Percentiles rank a stretch among this genome's conserved stretches.
These are phyloP conservation scores for Malbranchea zuffiana DNA, from an alignment of 2,329 filamentous ascomycete species.

Conservation along the genomic window DNA sequence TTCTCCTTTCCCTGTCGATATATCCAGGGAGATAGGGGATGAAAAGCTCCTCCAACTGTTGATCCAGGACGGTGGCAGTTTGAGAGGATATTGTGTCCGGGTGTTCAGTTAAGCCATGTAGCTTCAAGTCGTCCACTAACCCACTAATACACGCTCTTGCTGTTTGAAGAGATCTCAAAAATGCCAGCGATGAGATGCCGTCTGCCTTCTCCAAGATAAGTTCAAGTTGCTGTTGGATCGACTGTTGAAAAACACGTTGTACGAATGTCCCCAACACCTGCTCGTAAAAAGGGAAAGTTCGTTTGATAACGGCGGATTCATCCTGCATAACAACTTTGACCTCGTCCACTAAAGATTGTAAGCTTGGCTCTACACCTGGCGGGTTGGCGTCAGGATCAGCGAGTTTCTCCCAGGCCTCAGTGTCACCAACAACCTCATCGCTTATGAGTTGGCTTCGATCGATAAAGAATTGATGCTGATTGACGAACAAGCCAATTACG, in stretches of 20 bases:
- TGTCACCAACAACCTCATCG: slow-evolving; percentile 57
- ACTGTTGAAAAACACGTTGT: slow-evolving; percentile 94
- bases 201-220: slow-evolving; percentile 93
- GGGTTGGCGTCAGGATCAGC: slow-evolving; percentile 91
- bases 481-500: slow-evolving; percentile 92
- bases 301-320: slow-evolving; percentile 91
- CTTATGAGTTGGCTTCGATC: slow-evolving; percentile 84
- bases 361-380: slow-evolving; percentile 78
- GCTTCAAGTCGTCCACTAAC: slow-evolving; percentile 83
- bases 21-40: slow-evolving; percentile 57
- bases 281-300: slow-evolving; percentile 92
- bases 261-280: slow-evolving; percentile 87
- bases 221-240: slow-evolving; percentile 88
- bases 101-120: slow-evolving; percentile 88
- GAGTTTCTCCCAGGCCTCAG: slow-evolving; percentile 75
- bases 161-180: slow-evolving; percentile 79
- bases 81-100: slow-evolving; percentile 82
- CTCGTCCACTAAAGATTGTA: slow-evolving; percentile 87
- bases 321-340: slow-evolving; percentile 93
- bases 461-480: slow-evolving; percentile 99
- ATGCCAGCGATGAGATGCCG: slow-evolving; percentile 81
- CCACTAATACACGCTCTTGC: slow-evolving; percentile 79
- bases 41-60: slow-evolving; percentile 56
- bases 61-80: slow-evolving; percentile 60
- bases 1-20: slow-evolving; percentile 54